Base-by-base conservation (phyloP, 306 rosid species). In the Glycine latifolia region DNA sequence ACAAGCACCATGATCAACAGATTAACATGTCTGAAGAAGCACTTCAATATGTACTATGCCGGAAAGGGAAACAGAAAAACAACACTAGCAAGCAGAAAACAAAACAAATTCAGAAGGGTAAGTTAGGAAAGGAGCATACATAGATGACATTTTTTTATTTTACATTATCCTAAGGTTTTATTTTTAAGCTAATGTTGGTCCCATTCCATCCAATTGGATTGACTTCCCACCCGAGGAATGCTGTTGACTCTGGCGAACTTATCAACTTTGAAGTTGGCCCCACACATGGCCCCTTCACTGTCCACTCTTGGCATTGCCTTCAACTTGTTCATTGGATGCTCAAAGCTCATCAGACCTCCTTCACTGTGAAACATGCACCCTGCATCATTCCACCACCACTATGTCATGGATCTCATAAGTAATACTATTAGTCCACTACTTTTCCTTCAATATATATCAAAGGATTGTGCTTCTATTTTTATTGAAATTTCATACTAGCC, bases 271-370 rank as follows among this genome's bases (percentile, higher is more conserved):
- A 96, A 96, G 76, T 88, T 82, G 56, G 99, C 98, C 71, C 99
- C 99, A 89, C 99, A 96, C 91, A 93, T 83, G 31, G 74, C 92
- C 6, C 99, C 99, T 81, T 96, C 98, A 81, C 99, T 93, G 26
- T 96, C 99, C 33, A 92, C 7, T 80, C 98, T 89, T 0, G 97
- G 99, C 99, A 96, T 93, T 76, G 99, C 91, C 83, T 92, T 96
- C 91, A 96, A 62, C 81, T 87, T 89, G 82, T 96, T 87, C 99
- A 96, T 87, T 79, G 99, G 99, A 87, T 96, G 99, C 90, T 96
- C 98, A 87, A 93, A 96, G 86, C 97, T 96, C 97, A 96, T 84
- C 75, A 96, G 10, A 0, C 99, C 99, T 72, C 93, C 99, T 77
- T 87, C 98, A 71, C 99, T 96, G 31, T 93, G 99, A 78, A 96